Base-by-base conservation (phyloP, 306 rosid genomes). In the Prosopis cineraria region DNA sequence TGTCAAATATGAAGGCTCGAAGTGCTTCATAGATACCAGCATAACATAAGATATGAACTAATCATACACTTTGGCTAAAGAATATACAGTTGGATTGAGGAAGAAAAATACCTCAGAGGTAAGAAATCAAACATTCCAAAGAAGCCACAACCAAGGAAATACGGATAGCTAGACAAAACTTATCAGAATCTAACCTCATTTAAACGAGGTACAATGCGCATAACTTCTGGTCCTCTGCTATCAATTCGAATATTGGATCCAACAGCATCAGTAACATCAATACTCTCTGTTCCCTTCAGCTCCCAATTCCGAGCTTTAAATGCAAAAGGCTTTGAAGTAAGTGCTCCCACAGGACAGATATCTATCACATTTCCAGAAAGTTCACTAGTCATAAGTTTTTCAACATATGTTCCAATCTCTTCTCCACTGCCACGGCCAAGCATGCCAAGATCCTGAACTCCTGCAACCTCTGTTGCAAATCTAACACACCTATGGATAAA, bases 351-450 rank as follows among this genome's bases (percentile, higher is more conserved):
- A 37, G 97, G 99, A 82, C 99, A 95, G 69, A 95, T 95, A 85
- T 95, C 99, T 63, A 95, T 95, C 77, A 95, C 98, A 87, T 95
- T 95, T 79, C 99, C 99, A 12, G 97, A 95, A 69, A 95, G 99
- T 85, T 95, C 99, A 89, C 98, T 95, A 44, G 93, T 89, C 98
- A 95, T 89, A 20, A 95, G 96, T 68, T 93, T 92, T 82, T 91
- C 99, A 48, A 95, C 99, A 29, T 95, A 95, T 10, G 99, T 95
- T 78, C 97, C 99, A 82, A 95, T 95, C 91, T 95, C 97, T 85
- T 95, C 99, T 73, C 99, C 98, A 37, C 99, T 95, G 59, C 98
- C 99, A 84, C 99, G 98, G 76, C 99, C 98, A 76, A 95, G 85
- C 89, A 95, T 92, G 78, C 98, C 96, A 82, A 95, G 98, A 87